Base-by-base conservation (phyloP, 2,329 filamentous ascomycete species). In the Trichophyton schoenleinii region DNA sequence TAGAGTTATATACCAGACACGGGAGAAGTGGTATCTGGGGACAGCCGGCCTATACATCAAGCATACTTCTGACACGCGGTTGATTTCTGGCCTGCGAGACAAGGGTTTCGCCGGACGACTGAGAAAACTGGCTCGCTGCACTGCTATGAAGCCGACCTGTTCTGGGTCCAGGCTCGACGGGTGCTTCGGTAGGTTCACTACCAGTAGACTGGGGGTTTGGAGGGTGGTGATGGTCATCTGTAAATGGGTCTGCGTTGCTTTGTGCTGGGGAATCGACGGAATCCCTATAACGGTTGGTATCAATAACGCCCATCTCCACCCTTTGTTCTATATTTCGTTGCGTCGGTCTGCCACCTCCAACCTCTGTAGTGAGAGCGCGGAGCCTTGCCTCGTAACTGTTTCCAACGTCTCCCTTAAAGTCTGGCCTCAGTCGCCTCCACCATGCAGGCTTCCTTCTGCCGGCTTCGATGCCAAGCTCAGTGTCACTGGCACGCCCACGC, bases 391-490 rank as follows among this genome's bases (percentile, higher is more conserved):
- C 69, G 5, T 69, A 36, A 53, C 64, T 63, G 11, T 49, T 28
- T 34, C 63, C 63, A 22, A 58, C 18, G 3, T 42, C 64, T 0
- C 65, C 66, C 38, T 73, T 67, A 13, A 71, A 67, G 34, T 73
- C 71, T 4, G 70, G 65, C 59, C 66, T 69, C 28, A 71, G 62
- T 36, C 69, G 65, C 3, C 75, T 77, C 86, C 86, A 89, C 86
- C 86, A 89, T 4, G 79, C 78, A 0, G 86, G 86, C 58, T 67
- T 67, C 52, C 69, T 84, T 85, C 59, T 78, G 75, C 8, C 79
- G 75, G 59, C 86, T 72, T 59, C 63, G 18, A 67, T 65, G 25
- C 85, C 84, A 8, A 89, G 78, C 60, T 86, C 83, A 4, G 76
- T 77, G 68, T 89, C 83, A 18, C 80, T 72, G 25, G 76, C 72